Percentiles rank a stretch among this genome's conserved stretches.
These are phyloP conservation scores for Populus trichocarpa DNA, from an alignment of 441 rosid genomes.

Conservation along the genomic window DNA sequence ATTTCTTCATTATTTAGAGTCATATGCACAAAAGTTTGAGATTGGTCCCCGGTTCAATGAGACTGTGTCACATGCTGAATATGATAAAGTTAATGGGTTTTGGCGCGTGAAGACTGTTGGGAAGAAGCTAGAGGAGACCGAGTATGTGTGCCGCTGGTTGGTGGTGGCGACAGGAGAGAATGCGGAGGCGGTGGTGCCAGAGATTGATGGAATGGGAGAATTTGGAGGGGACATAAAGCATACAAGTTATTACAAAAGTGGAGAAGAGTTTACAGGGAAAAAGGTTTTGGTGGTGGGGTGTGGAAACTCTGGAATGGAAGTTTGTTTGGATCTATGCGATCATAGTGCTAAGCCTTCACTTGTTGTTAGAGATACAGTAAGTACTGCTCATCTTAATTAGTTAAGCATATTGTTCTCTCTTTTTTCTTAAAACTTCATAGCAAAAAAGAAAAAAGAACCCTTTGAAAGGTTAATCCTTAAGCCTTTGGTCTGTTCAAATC, in stretches of 20 bases:
- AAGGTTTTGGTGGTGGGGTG: conserved; percentile 81
- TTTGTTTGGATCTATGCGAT: conserved; percentile 82
- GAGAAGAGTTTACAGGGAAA: conserved; percentile 49
- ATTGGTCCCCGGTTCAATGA: conserved; percentile 50
- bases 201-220: conserved; percentile 50
- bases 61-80: conserved; percentile 56
- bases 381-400: conserved; percentile 10
- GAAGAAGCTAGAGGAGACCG: conserved; percentile 32
- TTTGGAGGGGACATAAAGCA: conserved; percentile 59
- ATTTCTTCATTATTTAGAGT: conserved; percentile 51
- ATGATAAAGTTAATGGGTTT: conserved; percentile 37
- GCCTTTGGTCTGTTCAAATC: conserved; percentile 3
- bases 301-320: conserved; percentile 96
- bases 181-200: conserved; percentile 71
- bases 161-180: conserved; percentile 88
- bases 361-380: conserved; percentile 73
- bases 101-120: conserved; percentile 65
- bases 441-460: too few relatives aligned
- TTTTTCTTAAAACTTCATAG: not conserved
- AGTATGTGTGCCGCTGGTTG: conserved; percentile 60
- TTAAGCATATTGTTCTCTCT: not conserved
- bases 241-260: conserved; percentile 64
- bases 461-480: conserved; percentile 14
- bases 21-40: conserved; percentile 40
- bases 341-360: conserved; percentile 58